Conservation (phyloP, 805 yeast species). For the Candida yuanshanica region DNA sequence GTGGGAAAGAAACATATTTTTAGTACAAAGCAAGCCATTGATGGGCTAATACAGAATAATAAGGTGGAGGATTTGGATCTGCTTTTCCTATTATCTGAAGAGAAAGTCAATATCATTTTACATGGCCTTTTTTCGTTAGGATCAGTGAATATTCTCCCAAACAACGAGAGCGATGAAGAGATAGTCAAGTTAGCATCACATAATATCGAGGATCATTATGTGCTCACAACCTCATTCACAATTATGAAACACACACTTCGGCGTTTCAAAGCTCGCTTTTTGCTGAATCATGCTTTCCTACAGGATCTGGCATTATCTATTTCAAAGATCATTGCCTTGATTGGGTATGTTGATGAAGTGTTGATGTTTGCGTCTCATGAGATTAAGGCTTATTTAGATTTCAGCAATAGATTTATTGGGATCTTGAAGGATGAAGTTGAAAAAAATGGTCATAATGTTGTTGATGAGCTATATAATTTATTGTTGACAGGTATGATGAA, state of each 20-base stretch:
- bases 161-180: conserved; percentile 15
- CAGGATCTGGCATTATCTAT: conserved; percentile 13
- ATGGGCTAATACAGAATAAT: conserved; percentile 21
- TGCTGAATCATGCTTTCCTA: conserved; percentile 7
- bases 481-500: conserved; percentile 51
- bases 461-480: conserved; percentile 39
- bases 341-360: conserved; percentile 30
- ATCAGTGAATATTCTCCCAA: conserved; percentile 7
- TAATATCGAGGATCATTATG: conserved; percentile 11
- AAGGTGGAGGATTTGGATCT: conserved; percentile 20
- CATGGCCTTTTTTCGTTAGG: conserved; percentile 31
- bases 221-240: conserved; percentile 17
- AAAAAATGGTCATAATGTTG: conserved; percentile 23
- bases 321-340: conserved; percentile 20
- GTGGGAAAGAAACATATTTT: conserved; percentile 13
- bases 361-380: conserved; percentile 25
- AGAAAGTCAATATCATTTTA: conserved; percentile 24
- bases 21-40: conserved; percentile 25
- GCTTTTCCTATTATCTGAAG: conserved; percentile 21
- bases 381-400: conserved; percentile 33
- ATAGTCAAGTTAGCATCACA: conserved; percentile 10
- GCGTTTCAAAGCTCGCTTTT: conserved; percentile 10
- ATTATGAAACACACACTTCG: conserved; percentile 18
- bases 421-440: conserved; percentile 31
- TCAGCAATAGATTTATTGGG: conserved; percentile 29